Evolutionary conservation across 1,139 yeast genomes (phyloP).

Genomic region (Nadsonia commutata): DNA sequence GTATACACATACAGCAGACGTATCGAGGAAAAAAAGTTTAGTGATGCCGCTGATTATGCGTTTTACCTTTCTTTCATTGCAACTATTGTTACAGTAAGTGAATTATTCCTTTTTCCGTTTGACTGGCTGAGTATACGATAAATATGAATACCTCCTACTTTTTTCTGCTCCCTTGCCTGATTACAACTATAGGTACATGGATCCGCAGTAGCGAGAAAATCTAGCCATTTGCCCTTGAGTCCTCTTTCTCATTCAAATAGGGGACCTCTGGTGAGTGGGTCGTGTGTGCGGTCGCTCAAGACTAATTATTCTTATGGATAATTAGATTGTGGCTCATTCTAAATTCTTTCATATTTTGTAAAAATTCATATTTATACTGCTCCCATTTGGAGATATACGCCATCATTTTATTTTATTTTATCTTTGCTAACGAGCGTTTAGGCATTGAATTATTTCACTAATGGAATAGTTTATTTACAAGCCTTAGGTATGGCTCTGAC

Average conservation of each 20-base stretch:
- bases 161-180: neutral
- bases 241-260: neutral
- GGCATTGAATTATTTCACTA: neutral
- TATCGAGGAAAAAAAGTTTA: neutral
- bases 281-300: neutral
- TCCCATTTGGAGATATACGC: too few species aligned
- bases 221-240: neutral
- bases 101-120: neutral
- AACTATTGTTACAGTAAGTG: neutral
- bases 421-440: too few species aligned
- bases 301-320: neutral
- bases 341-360: neutral
- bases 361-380: too few species aligned
- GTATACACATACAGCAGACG: neutral
- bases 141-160: too few species aligned
- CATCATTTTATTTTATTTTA: too few species aligned
- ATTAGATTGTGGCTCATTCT: neutral
- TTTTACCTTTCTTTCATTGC: neutral
- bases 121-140: too few species aligned
- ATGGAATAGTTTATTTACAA: neutral
- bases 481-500: constrained; percentile 18
- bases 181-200: neutral
- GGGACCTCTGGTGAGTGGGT: neutral
- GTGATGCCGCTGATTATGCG: neutral
- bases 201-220: neutral